Base-by-base conservation (phyloP, 2,329 filamentous ascomycete genomes). In the Trichoderma endophyticum region DNA sequence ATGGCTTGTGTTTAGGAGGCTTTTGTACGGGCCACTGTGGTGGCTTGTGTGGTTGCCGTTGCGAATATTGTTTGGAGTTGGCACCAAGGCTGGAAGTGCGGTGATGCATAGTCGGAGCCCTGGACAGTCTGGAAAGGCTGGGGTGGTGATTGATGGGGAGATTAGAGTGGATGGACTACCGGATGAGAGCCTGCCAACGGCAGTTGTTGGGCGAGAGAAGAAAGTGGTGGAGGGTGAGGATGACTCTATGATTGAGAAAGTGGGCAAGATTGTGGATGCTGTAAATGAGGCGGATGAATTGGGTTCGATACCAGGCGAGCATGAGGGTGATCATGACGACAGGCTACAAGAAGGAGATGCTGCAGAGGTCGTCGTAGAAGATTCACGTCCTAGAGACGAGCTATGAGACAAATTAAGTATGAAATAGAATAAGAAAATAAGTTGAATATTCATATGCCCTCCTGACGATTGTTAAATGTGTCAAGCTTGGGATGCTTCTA, bases 21-120 rank as follows among this genome's bases (percentile, higher is more conserved):
- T 95, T 54, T 79, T 99, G 8, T 99, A 97, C 83, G 95, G 96
- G 0, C 96, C 96, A 1, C 82, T 93, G 71, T 97, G 93, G 91
- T 96, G 94, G 93, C 85, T 98, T 26, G 82, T 98, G 28, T 95
- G 93, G 88, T 84, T 96, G 71, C 95, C 95, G 1, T 76, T 95
- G n/a, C 90, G 90, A 77, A 80, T 93, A 24, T 74, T 91, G 12
- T 91, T 91, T 77, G 89, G 87, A 32, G 80, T 88, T 67, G 80
- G 87, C 15, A 84, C 90, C 72, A 85, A 86, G 18, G 82, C 90
- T 3, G 81, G 92, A 26, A 84, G 85, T 36, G 85, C 83, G 1
- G 81, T 90, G 15, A 73, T 81, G 26, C 76, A 78, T 2, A 76
- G 79, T 21, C 76, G 77, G 43, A 72, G 73, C 34, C 74, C 74